Evolutionary conservation across 2,329 filamentous ascomycete genomes (phyloP), one percentile per base, ranked within the genome.

Genomic region (Xylariaceae sp.): DNA sequence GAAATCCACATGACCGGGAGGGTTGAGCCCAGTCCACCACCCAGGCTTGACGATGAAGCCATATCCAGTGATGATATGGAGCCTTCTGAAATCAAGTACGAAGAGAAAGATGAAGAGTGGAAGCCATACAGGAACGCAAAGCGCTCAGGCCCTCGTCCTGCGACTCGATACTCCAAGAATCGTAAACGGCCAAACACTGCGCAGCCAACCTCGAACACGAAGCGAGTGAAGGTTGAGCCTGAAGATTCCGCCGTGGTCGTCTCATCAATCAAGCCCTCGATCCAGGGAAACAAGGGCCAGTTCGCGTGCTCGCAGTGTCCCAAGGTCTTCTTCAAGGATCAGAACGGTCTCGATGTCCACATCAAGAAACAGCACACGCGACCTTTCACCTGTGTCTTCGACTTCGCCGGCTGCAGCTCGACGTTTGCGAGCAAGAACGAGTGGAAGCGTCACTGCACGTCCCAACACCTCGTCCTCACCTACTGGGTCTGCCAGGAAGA

Each of bases 371-470:
- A 67, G 17, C 75, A 80, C 48, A 70, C 65, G 2, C 70, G 75
- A 1, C 70, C 75, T 0, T 92, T 90, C 51, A 67, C 70, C 16
- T 96, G 90, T 57, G 77, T 86, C 36, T 88, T 95, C 55, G 65
- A 74, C 19, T 79, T 75, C 35, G 92, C 88, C 36, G 83, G 82
- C 21, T 96, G 90, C 60, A 44, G 42, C 1, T 75, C 77, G 3
- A 77, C 70, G 1, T 94, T 94, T 51, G 70, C 73, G 3, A 80
- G 72, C 46, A 94, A 94, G 63, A 94, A 94, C 54, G 89, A 95
- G 57, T 95, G 90, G 90, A 95, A 95, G 58, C 77, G 90, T 0
- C 90, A 96, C 53, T 77, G 90, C 49, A 64, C 68, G 19, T 83
- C 82, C 0, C 83, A 94, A 52, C 90, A 96, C 52, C 66, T 94